Conservation (phyloP, 176 grass and related monocot species). For the Eremochloa ophiuroides region DNA sequence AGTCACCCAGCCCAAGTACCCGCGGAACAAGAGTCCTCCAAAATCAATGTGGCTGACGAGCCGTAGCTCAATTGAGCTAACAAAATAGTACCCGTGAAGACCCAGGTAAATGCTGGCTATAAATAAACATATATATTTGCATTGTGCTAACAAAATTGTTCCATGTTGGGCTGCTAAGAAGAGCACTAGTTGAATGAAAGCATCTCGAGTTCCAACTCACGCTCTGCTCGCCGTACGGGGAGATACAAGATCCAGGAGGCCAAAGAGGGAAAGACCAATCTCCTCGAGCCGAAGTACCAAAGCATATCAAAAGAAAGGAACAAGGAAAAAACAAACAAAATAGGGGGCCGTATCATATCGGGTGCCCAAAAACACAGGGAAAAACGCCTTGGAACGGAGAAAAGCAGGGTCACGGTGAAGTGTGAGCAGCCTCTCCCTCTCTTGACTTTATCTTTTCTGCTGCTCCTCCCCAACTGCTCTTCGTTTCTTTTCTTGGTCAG, state of each 20-base stretch:
- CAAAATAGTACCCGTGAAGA: background rate
- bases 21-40: background rate
- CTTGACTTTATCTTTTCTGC: constrained; percentile 25
- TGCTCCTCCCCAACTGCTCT: background rate
- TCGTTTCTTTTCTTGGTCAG: background rate
- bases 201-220: constrained; percentile 9
- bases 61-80: background rate
- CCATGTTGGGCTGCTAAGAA: background rate
- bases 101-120: background rate
- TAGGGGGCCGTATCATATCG: constrained; percentile 12
- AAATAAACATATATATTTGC: background rate
- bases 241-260: constrained; percentile 35
- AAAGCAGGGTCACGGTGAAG: constrained; percentile 31
- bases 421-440: constrained; percentile 14
- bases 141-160: background rate
- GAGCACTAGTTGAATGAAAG: background rate
- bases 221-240: constrained; percentile 18
- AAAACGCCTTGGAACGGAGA: constrained; percentile 29
- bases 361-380: constrained; percentile 22
- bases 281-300: constrained; percentile 29
- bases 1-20: background rate
- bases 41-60: background rate
- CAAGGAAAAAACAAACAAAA: constrained; percentile 23
- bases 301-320: constrained; percentile 45
- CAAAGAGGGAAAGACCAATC: constrained; percentile 25